Evolutionary conservation across 176 grass and related monocot species (phyloP), one percentile per base, ranked within the genome.

Genomic region (Alopecurus myosuroides): DNA sequence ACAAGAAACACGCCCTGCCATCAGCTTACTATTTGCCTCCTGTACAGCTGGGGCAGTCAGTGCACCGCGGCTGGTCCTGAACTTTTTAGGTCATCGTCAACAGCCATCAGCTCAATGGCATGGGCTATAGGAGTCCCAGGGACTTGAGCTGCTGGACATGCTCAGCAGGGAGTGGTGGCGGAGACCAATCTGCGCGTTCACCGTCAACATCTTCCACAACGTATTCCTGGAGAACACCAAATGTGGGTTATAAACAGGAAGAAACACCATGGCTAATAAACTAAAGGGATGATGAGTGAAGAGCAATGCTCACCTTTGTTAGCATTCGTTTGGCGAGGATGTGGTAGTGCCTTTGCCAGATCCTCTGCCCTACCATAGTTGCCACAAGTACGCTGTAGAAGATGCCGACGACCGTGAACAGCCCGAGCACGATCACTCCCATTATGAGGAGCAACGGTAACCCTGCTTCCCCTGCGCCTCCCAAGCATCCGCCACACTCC

Each of bases 261-360:
- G 5, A 70, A 45, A n/a, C 14, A 69, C 37, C 17, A 26, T 8
- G 13, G 9, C 12, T 49, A 6, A 55, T 46, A 30, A 65, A 26
- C 17, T 64, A 18, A 64, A 57, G 3, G n/a, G 18, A n/a, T n/a
- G 22, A 77, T 5, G 18, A 29, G 9, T 30, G 18, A 14, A 28
- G 3, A 23, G 2, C 18, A 19, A 46, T 19, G 69, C 81, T 90
- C 39, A 74, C 96, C 90, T 92, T 95, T 20, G 93, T 95, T 83
- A 98, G 87, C 93, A 95, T 95, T 84, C 88, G 76, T 81, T 98
- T 98, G 36, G 91, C 97, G 22, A 92, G 91, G 78, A 94, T 91
- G 77, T 91, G 93, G 77, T 94, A 98, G 70, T 98, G 97, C 2
- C 93, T 88, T 81, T 94, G 93, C 97, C 97, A 98, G 67, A 98